phyloP scores from a whole-genome alignment of 2,329 filamentous ascomycete genomes.

The Metarhizium guizhouense region DNA sequence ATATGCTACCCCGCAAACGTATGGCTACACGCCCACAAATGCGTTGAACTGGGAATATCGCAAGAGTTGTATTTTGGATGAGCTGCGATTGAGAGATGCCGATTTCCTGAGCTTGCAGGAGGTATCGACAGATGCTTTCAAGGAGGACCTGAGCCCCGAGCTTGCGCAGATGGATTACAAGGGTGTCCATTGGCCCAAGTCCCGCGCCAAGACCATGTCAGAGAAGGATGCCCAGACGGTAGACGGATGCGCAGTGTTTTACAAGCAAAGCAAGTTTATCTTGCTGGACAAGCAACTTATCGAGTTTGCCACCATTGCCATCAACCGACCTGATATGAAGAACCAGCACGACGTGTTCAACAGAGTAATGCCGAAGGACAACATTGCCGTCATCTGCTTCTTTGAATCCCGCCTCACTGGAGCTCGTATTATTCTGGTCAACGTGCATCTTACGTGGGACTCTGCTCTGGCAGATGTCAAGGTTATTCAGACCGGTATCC shows the following conservation, averaged over 20 bases:
- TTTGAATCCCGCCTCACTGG: constrained; percentile 87
- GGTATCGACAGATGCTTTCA: constrained; percentile 84
- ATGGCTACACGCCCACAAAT: constrained; percentile 80
- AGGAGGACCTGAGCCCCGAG: constrained; percentile 82
- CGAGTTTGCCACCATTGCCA: constrained; percentile 84
- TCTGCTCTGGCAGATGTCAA: constrained; percentile 88
- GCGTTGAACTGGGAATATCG: constrained; percentile 84
- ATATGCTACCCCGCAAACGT: constrained; percentile 75
- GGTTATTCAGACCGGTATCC: constrained; percentile 86
- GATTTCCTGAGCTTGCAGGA: constrained; percentile 93
- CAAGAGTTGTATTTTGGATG: constrained; percentile 71
- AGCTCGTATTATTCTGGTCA: constrained; percentile 85
- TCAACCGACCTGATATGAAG: constrained; percentile 94
- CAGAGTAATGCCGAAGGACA: constrained; percentile 95
- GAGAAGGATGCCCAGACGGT: constrained; percentile 84
- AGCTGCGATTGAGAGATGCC: constrained; percentile 69
- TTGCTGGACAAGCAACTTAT: constrained; percentile 90
- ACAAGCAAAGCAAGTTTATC: constrained; percentile 90
- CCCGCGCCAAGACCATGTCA: constrained; percentile 82
- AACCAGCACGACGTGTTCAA: constrained; percentile 97
- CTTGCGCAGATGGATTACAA: constrained; percentile 85
- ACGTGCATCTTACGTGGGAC: constrained; percentile 94
- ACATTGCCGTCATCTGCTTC: constrained; percentile 87
- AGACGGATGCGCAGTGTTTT: constrained; percentile 95
- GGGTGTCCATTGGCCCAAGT: constrained; percentile 87